phyloP scores from a whole-genome alignment of 2,329 filamentous ascomycete genomes.

The Penicillium janthinellum region DNA sequence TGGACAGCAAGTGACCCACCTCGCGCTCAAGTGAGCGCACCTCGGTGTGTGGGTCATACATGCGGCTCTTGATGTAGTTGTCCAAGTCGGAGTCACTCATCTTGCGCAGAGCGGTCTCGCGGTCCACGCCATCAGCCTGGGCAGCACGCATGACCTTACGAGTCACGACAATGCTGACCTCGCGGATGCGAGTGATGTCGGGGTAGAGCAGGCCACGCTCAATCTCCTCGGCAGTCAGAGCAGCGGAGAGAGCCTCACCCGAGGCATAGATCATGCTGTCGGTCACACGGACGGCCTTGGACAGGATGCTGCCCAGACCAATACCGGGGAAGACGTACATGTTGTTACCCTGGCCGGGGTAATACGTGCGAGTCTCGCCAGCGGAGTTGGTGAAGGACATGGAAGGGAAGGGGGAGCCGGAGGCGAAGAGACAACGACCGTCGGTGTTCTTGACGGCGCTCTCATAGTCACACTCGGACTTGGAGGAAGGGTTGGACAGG shows the following conservation, averaged over 20 bases:
- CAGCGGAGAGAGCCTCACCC: slow-evolving; percentile 75
- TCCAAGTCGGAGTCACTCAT: slow-evolving; percentile 49
- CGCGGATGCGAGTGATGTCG: slow-evolving; percentile 84
- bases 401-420: slow-evolving; percentile 85
- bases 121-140: slow-evolving; percentile 73
- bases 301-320: slow-evolving; percentile 87
- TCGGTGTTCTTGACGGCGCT: slow-evolving; percentile 89
- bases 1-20: slow-evolving; percentile 47
- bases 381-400: slow-evolving; percentile 64
- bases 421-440: slow-evolving; percentile 89
- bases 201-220: slow-evolving; percentile 87
- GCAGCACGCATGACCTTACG: slow-evolving; percentile 92
- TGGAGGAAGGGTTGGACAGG: slow-evolving; percentile 91
- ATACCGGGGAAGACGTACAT: slow-evolving; percentile 97
- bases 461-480: slow-evolving; percentile 97
- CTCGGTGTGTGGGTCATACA: slow-evolving; percentile 54
- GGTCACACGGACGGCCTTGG: slow-evolving; percentile 82
- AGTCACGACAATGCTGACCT: slow-evolving; percentile 83
- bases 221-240: slow-evolving; percentile 79
- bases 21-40: slow-evolving; percentile 51
- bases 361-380: slow-evolving; percentile 65
- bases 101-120: slow-evolving; percentile 47
- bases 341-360: slow-evolving; percentile 77
- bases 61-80: slow-evolving; percentile 51
- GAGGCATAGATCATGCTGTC: slow-evolving; percentile 97